A percentile compares a stretch with the other conserved stretches of the same genome.
These are phyloP conservation scores for Ganoderma sinense DNA, from an alignment of 1,284 basidiomycete species.

Conservation along the genomic window DNA sequence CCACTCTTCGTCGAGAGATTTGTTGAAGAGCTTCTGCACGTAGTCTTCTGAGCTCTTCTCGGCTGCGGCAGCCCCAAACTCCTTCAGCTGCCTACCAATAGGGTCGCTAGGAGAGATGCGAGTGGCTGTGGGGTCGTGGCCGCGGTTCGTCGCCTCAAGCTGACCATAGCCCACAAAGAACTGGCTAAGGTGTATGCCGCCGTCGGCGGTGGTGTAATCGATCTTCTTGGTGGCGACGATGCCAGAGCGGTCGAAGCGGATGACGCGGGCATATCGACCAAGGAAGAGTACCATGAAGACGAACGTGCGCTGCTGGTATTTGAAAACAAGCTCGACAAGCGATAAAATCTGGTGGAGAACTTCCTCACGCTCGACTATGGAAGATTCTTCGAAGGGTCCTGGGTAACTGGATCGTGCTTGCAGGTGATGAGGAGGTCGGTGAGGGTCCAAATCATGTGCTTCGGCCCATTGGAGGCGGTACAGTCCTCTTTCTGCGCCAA, in stretches of 20 bases:
- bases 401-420: neutral
- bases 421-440: conserved; percentile 17
- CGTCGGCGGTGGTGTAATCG: conserved; percentile 13
- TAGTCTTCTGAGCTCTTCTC: neutral
- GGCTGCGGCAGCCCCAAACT: neutral
- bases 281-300: conserved; percentile 21
- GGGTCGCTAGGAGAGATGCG: neutral
- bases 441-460: neutral
- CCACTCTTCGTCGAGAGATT: conserved; percentile 3
- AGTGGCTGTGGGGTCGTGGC: conserved; percentile 19
- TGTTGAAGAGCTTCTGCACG: neutral
- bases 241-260: conserved; percentile 20
- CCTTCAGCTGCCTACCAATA: neutral
- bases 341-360: conserved; percentile 16
- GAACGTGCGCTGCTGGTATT: conserved; percentile 14
- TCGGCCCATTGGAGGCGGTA: neutral
- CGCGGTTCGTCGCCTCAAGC: conserved; percentile 2
- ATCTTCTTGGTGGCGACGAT: conserved; percentile 16
- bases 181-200: neutral
- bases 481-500: neutral
- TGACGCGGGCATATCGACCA: conserved; percentile 20
- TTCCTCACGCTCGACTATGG: neutral
- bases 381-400: conserved; percentile 12
- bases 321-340: conserved; percentile 17
- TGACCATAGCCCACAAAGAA: conserved; percentile 12